These are phyloP conservation scores for Fusarium nurragi DNA, from an alignment of 2,329 filamentous ascomycete genomes.

Conservation along the genomic window DNA sequence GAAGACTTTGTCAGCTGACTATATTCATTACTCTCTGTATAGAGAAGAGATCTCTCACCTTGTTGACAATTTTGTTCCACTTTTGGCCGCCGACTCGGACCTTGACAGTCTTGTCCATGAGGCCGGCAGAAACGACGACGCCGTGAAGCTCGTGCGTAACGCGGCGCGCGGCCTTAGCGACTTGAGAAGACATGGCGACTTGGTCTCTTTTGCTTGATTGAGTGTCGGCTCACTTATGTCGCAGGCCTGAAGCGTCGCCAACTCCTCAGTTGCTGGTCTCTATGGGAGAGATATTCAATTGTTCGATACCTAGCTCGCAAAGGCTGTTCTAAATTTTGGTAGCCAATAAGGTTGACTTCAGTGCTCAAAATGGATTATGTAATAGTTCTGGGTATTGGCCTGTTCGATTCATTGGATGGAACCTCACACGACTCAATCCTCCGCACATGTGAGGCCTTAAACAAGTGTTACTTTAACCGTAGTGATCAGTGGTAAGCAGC, in stretches of 20 bases:
- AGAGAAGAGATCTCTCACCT: constrained; percentile 61
- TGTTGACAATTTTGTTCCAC: constrained; percentile 78
- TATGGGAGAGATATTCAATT: constrained; percentile 14
- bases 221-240: not conserved
- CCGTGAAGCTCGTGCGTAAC: constrained; percentile 66
- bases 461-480: not conserved
- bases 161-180: constrained; percentile 54
- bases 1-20: not conserved
- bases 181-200: constrained; percentile 51
- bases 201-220: not conserved
- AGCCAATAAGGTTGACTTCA: constrained; percentile 32
- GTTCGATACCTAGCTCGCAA: constrained; percentile 2
- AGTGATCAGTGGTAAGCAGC: not conserved
- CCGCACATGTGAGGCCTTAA: not conserved
- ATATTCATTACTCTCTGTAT: not conserved
- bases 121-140: constrained; percentile 79
- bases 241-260: constrained; percentile 5
- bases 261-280: constrained; percentile 25
- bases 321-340: constrained; percentile 36
- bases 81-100: constrained; percentile 75
- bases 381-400: not conserved
- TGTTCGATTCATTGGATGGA: constrained; percentile 17
- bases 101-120: constrained; percentile 82
- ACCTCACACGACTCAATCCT: constrained; percentile 21
- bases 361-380: constrained; percentile 22